These are phyloP conservation scores for Trichoderma afroharzianum DNA, from an alignment of 2,329 filamentous ascomycete species.

Conservation along the genomic window DNA sequence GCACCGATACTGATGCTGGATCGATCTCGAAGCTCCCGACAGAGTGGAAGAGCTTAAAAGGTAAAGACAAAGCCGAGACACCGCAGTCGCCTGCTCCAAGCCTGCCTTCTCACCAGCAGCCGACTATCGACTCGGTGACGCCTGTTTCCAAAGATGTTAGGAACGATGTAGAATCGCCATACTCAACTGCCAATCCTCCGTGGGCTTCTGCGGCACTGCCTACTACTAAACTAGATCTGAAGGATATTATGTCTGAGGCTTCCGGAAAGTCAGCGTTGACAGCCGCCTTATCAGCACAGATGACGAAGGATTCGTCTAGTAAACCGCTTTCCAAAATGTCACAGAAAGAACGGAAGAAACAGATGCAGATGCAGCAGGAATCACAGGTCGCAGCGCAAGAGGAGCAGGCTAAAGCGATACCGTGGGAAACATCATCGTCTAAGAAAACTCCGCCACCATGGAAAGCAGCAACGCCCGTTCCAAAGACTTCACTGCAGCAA, in stretches of 20 bases:
- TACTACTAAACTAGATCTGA: conserved; percentile 66
- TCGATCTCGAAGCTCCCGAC: conserved; percentile 30
- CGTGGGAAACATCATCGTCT: conserved; percentile 43
- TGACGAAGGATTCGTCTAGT: conserved; percentile 38
- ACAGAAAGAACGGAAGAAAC: conserved; percentile 86
- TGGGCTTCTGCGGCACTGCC: conserved; percentile 52
- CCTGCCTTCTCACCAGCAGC: conserved; percentile 15
- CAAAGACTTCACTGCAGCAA: conserved; percentile 50
- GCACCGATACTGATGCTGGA: conserved; percentile 27
- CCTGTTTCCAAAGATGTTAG: neutral
- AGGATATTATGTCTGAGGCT: conserved; percentile 68
- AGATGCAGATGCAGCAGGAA: conserved; percentile 63
- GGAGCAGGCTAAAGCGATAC: conserved; percentile 31
- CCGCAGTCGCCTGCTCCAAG: conserved; percentile 18
- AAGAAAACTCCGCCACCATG: conserved; percentile 56
- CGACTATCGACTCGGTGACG: neutral
- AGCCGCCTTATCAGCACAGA: conserved; percentile 51
- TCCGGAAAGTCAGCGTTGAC: conserved; percentile 52
- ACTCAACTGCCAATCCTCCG: conserved; percentile 36
- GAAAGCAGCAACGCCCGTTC: conserved; percentile 54
- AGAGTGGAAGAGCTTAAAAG: conserved; percentile 28
- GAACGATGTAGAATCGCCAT: neutral
- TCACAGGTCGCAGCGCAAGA: conserved; percentile 39
- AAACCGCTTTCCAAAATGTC: conserved; percentile 62
- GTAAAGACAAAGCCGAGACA: conserved; percentile 23